Percentiles rank a stretch among this genome's conserved stretches.
phyloP scores from a whole-genome alignment of 2,329 filamentous ascomycete genomes.

The Ophioceras dolichostomum region DNA sequence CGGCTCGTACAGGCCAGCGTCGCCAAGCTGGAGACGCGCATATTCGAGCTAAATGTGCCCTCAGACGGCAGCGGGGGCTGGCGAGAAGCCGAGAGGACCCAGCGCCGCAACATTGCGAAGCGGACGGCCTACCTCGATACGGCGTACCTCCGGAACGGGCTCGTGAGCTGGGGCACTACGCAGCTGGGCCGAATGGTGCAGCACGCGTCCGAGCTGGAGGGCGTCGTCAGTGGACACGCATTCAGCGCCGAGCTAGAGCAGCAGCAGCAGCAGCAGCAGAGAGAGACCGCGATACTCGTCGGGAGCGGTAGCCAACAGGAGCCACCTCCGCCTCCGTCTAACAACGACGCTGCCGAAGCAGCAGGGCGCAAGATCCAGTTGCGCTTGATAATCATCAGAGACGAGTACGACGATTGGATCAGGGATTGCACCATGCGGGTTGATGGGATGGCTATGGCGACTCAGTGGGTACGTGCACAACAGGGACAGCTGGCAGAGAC shows the following conservation, averaged over 20 bases:
- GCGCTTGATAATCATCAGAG: conserved; percentile 10
- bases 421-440: conserved; percentile 19
- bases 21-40: conserved; percentile 11
- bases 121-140: conserved; percentile 13
- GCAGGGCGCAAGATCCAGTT: conserved; percentile 9
- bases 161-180: conserved; percentile 11
- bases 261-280: too few relatives aligned
- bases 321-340: too few relatives aligned
- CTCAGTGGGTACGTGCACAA: conserved; percentile 16
- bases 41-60: conserved; percentile 10
- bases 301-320: too few relatives aligned
- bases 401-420: conserved; percentile 19
- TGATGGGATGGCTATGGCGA: conserved; percentile 21
- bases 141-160: conserved; percentile 12
- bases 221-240: too few relatives aligned
- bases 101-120: conserved; percentile 7
- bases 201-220: conserved; percentile 5
- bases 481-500: too few relatives aligned
- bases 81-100: background rate
- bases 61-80: background rate
- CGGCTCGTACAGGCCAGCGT: conserved; percentile 9
- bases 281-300: too few relatives aligned
- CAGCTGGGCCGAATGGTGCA: conserved; percentile 12
- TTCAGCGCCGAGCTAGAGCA: too few relatives aligned
- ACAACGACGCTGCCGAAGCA: too few relatives aligned